Evolutionary conservation across 768 basidiomycete genomes (phyloP).

Genomic region (Candolleomyces eurysporus): DNA sequence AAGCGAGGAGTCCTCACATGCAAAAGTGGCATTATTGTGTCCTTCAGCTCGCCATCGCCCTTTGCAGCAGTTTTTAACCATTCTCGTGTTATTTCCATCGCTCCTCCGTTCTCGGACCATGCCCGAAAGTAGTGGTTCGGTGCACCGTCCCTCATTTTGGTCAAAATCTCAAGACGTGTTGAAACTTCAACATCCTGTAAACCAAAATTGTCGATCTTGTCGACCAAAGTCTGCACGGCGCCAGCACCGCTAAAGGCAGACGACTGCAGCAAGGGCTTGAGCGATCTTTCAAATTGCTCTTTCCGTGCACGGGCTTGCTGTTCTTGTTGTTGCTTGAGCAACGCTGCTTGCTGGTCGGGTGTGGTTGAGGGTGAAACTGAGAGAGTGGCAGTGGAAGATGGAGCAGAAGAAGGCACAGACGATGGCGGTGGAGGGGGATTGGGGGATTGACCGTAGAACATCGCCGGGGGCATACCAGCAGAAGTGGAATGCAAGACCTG

Average conservation of each 20-base stretch:
- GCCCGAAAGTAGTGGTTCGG: conserved; percentile 86
- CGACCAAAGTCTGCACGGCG: conserved; percentile 62
- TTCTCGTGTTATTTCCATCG: conserved; percentile 76
- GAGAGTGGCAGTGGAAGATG: conserved; percentile 16
- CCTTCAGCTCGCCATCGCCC: conserved; percentile 52
- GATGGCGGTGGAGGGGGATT: conserved; percentile 7
- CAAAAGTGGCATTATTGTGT: conserved; percentile 83
- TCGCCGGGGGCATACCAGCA: conserved; percentile 30
- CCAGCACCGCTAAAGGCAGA: conserved; percentile 65
- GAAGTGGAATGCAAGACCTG: conserved; percentile 65
- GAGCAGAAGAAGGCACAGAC: conserved; percentile 16
- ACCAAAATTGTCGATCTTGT: conserved; percentile 58
- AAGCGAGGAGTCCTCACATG: conserved; percentile 51
- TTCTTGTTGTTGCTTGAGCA: conserved; percentile 15
- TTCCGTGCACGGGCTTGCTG: conserved; percentile 52
- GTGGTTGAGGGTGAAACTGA: conserved; percentile 15
- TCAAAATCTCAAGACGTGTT: conserved; percentile 73
- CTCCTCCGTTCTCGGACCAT: conserved; percentile 74
- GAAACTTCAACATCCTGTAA: conserved; percentile 59
- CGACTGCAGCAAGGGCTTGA: conserved; percentile 58
- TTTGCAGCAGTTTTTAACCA: conserved; percentile 76
- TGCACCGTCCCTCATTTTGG: conserved; percentile 79
- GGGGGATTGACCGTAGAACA: conserved; percentile 28
- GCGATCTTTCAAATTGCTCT: conserved; percentile 47
- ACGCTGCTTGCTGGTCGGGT: conserved; percentile 5